Conservation (phyloP, 2,329 filamentous ascomycete species). For the Penicillium vulpinum region DNA sequence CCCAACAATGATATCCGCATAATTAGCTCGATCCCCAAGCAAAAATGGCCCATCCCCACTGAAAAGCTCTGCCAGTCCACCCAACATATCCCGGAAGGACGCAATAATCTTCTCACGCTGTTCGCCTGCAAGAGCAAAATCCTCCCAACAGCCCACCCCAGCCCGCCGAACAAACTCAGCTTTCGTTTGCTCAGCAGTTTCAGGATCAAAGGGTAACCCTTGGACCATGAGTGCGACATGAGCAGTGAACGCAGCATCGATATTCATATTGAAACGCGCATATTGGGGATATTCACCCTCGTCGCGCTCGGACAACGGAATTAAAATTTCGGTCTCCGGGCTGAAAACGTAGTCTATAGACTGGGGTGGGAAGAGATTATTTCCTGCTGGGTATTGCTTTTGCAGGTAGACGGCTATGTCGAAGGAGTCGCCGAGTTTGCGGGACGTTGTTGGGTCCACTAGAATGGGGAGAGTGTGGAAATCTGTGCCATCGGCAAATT, state of each 20-base stretch:
- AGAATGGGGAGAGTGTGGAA: constrained; percentile 64
- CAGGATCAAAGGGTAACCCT: constrained; percentile 54
- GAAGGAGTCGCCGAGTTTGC: constrained; percentile 61
- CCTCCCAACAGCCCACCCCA: constrained; percentile 44
- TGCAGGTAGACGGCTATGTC: constrained; percentile 65
- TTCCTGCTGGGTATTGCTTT: constrained; percentile 51
- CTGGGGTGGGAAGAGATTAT: constrained; percentile 51
- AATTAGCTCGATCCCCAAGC: constrained; percentile 47
- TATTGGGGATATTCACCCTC: constrained; percentile 39
- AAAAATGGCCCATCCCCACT: constrained; percentile 52
- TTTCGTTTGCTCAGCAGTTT: constrained; percentile 46
- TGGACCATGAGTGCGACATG: constrained; percentile 46
- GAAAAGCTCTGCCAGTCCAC: constrained; percentile 47
- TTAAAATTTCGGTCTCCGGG: constrained; percentile 29
- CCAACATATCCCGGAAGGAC: constrained; percentile 47
- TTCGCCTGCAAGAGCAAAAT: constrained; percentile 41
- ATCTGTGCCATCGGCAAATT: constrained; percentile 57
- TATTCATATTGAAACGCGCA: constrained; percentile 54
- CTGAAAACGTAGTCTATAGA: constrained; percentile 45
- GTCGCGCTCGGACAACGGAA: constrained; percentile 41
- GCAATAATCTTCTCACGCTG: constrained; percentile 40
- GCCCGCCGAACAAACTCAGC: constrained; percentile 53
- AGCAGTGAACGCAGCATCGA: constrained; percentile 57
- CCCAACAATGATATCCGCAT: constrained; percentile 60
- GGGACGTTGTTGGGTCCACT: constrained; percentile 45